Conservation (phyloP, 2,329 filamentous ascomycete genomes). For the Pseudocercospora vitis region DNA sequence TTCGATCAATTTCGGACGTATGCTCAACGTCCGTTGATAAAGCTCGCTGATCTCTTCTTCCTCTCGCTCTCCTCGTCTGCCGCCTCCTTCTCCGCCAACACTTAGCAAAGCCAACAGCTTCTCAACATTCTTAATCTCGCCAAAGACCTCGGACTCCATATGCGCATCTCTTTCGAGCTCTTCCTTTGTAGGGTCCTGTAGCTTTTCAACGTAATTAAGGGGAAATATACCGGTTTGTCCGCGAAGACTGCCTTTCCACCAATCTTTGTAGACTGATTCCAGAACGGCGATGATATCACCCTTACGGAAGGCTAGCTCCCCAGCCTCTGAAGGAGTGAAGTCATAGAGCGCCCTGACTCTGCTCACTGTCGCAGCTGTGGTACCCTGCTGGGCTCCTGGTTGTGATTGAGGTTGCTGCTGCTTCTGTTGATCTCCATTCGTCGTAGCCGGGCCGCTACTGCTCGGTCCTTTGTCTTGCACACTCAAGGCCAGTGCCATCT, state of each 20-base stretch:
- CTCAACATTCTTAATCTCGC: constrained; percentile 74
- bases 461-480: constrained; percentile 75
- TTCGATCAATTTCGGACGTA: constrained; percentile 94
- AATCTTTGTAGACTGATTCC: constrained; percentile 98
- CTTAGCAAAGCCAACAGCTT: constrained; percentile 86
- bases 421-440: constrained; percentile 36
- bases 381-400: constrained; percentile 61
- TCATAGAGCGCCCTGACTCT: constrained; percentile 91
- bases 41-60: constrained; percentile 92
- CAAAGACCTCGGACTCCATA: constrained; percentile 83
- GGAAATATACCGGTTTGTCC: constrained; percentile 98
- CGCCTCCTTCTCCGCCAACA: constrained; percentile 60
- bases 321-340: constrained; percentile 89
- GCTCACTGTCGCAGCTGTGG: constrained; percentile 93
- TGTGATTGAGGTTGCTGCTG: constrained; percentile 41
- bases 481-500: constrained; percentile 91
- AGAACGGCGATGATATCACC: constrained; percentile 96
- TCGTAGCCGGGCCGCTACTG: constrained; percentile 6
- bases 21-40: constrained; percentile 91
- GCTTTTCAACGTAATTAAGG: constrained; percentile 96
- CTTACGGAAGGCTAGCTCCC: constrained; percentile 93
- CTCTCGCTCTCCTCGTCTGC: constrained; percentile 65
- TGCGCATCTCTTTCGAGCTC: constrained; percentile 93
- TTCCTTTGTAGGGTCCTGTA: constrained; percentile 89
- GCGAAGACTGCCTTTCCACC: constrained; percentile 95